These are phyloP conservation scores for Tetradesmus obliquus DNA, from an alignment of 139 green algal genomes.

Conservation along the genomic window DNA sequence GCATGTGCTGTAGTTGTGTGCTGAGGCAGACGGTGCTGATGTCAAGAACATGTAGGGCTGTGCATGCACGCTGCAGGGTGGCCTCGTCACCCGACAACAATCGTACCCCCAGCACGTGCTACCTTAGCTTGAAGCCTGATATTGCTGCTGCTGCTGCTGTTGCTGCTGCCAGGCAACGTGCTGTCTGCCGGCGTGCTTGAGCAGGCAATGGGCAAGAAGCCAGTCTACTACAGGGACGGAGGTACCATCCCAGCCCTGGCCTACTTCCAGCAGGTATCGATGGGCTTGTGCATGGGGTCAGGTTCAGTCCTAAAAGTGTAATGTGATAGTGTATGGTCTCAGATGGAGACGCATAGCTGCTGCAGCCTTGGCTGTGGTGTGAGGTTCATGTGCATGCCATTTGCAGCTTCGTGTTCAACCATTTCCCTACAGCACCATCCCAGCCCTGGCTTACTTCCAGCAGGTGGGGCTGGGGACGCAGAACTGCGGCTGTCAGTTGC, in stretches of 20 bases:
- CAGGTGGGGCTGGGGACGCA: slow-evolving; percentile 40
- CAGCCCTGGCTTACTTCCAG: slow-evolving; percentile 70
- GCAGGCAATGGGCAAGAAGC: slow-evolving; percentile 47
- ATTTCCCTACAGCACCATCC: slow-evolving; percentile 60
- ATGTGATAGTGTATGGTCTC: neutral
- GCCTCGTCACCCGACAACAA: too few species aligned
- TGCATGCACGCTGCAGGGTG: too few species aligned
- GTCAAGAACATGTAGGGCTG: too few species aligned
- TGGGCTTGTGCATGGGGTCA: slow-evolving; percentile 40
- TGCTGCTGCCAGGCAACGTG: slow-evolving; percentile 46
- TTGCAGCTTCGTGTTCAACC: too few species aligned
- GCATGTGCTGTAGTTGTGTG: neutral
- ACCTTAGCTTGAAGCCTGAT: too few species aligned
- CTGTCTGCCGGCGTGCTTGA: slow-evolving; percentile 59
- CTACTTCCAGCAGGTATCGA: slow-evolving; percentile 54
- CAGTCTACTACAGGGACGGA: slow-evolving; percentile 59
- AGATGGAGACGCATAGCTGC: neutral
- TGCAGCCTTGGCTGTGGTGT: neutral
- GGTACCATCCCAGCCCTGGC: slow-evolving; percentile 78
- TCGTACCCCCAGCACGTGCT: too few species aligned
- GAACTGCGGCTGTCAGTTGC: too few species aligned
- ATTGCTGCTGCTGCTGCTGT: neutral
- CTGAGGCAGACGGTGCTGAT: neutral
- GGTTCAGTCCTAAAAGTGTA: too few species aligned
- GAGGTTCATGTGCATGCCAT: too few species aligned